Base-by-base conservation (phyloP, 345 rosid species). In the Cardamine chenopodiifolia region DNA sequence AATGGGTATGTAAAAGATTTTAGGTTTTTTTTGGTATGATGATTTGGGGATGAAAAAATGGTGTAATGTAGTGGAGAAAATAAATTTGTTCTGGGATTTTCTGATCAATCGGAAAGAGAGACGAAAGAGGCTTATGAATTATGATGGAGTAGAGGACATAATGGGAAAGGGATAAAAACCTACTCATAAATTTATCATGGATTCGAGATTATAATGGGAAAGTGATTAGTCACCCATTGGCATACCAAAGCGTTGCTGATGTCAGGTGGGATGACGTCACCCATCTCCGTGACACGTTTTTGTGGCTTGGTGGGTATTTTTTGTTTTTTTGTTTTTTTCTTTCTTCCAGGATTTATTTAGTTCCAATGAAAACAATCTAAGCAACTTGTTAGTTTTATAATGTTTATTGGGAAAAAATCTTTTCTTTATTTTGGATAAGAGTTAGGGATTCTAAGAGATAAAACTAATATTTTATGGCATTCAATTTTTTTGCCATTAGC, bases 241-340 rank as follows among this genome's bases (percentile, higher is more conserved):
- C 61, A 70, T 26, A 57, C 55, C 37, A 48, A 50, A 63, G 59
- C 55, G 28, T 32, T 28, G 37, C 53, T 56, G 66, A 64, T 42
- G 76, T 48, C 80, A 77, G 17, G 42, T 40, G 48, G 4, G 5
- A 47, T 63, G 55, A 48, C 67, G 31, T 47, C 60, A 63, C n/a
- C 60, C 66, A 56, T 10, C 71, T 45, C 52, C 47, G 34, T 77
- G n/a, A 18, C 76, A 64, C 66, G 72, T 77, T 37, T 54, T 7
- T 3, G 29, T 23, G 61, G 26, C 53, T 55, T 55, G 80, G 60
- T 62, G 61, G 53, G n/a, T 32, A 8, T 56, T 34, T 9, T 42
- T n/a, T n/a, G n/a, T 28, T 32, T 40, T 49, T 45, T 22, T n/a
- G 0, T 14, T 6, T 66, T 23, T 14, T 14, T 26, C 34, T 29